Evolutionary conservation across 1,139 yeast species (phyloP).

Genomic region (Suhomyces kunorum): DNA sequence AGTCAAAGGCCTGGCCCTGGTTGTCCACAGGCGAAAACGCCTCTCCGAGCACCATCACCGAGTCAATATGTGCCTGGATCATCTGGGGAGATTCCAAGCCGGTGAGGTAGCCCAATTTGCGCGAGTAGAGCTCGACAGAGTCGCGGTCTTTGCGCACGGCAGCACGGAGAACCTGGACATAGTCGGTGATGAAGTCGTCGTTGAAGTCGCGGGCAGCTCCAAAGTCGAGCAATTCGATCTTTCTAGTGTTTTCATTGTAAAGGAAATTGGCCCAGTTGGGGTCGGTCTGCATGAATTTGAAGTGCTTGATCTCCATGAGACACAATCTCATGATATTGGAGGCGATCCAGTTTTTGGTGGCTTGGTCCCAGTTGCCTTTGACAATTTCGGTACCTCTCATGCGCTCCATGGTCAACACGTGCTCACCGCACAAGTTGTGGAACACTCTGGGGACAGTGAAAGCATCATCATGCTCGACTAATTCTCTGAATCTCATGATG

Average conservation of each 20-base stretch:
- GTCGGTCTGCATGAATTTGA: slow-evolving; percentile 95
- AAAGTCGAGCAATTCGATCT: slow-evolving; percentile 86
- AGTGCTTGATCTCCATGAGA: slow-evolving; percentile 77
- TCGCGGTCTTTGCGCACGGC: slow-evolving; percentile 72
- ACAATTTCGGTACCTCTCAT: slow-evolving; percentile 84
- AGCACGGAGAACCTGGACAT: slow-evolving; percentile 72
- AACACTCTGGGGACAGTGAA: slow-evolving; percentile 82
- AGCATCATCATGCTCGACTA: slow-evolving; percentile 63
- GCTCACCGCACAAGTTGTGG: slow-evolving; percentile 75
- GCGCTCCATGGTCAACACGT: slow-evolving; percentile 85
- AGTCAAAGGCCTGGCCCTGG: slow-evolving; percentile 59
- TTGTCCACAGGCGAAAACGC: slow-evolving; percentile 69
- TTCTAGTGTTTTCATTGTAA: slow-evolving; percentile 63
- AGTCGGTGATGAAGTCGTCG: slow-evolving; percentile 65
- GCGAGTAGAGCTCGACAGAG: slow-evolving; percentile 64
- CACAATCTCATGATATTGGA: slow-evolving; percentile 85
- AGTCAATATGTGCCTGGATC: slow-evolving; percentile 91
- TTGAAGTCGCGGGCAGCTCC: slow-evolving; percentile 90
- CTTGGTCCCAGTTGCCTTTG: slow-evolving; percentile 75
- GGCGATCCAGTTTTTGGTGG: slow-evolving; percentile 77
- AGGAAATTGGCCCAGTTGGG: slow-evolving; percentile 99
- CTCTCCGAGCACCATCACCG: slow-evolving; percentile 88
- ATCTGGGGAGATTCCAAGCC: slow-evolving; percentile 86
- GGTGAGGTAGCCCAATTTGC: slow-evolving; percentile 82
- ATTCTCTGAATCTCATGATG: slow-evolving; percentile 64